Evolutionary conservation across 352 stramenopile genomes (phyloP).

Genomic region (Pythium myriotylum): DNA sequence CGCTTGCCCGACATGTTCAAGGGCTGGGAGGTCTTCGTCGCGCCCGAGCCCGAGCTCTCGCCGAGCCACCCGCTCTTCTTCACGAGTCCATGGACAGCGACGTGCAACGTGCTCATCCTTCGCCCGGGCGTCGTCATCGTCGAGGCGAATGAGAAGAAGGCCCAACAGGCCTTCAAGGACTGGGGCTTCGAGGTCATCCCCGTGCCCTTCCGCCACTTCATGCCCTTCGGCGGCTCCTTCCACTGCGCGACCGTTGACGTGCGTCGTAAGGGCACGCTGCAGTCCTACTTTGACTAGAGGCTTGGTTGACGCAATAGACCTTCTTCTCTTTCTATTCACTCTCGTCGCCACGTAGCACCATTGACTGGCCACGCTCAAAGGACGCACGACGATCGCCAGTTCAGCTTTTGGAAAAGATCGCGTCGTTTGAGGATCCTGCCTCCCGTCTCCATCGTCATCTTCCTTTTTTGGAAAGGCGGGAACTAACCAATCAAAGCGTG

Average conservation of each 20-base stretch:
- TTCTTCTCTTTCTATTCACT: neutral
- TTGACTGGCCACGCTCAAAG: neutral
- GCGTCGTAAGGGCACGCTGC: slow-evolving; percentile 73
- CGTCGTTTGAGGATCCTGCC: too few species aligned
- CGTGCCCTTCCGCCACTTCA: slow-evolving; percentile 90
- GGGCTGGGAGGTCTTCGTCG: slow-evolving; percentile 89
- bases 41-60: slow-evolving; percentile 79
- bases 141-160: slow-evolving; percentile 83
- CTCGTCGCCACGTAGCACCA: too few species aligned
- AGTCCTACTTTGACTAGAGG: slow-evolving; percentile 80
- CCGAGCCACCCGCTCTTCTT: slow-evolving; percentile 86
- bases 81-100: slow-evolving; percentile 90
- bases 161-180: slow-evolving; percentile 82
- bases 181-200: slow-evolving; percentile 90
- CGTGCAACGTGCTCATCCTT: slow-evolving; percentile 89
- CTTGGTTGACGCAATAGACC: slow-evolving; percentile 4
- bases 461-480: too few species aligned
- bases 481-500: too few species aligned
- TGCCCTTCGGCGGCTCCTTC: slow-evolving; percentile 90
- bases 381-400: neutral
- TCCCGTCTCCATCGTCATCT: too few species aligned
- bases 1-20: slow-evolving; percentile 90
- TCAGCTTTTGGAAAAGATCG: too few species aligned
- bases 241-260: slow-evolving; percentile 90
- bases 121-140: slow-evolving; percentile 81